Base-by-base conservation (phyloP, 768 basidiomycete genomes). In the Rhizopogon salebrosus region DNA sequence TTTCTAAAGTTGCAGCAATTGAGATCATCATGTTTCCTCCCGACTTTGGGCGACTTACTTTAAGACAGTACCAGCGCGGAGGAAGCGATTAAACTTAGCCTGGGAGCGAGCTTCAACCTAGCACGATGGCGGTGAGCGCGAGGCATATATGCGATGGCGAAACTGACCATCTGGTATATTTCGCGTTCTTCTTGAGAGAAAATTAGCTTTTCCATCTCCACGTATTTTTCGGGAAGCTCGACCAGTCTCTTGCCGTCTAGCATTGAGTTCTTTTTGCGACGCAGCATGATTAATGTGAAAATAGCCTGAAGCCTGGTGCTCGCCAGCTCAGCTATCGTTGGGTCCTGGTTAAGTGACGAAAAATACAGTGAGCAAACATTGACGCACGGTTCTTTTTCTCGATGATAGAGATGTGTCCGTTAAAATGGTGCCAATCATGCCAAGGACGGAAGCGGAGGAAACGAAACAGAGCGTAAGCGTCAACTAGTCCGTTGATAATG, bases 161-260 rank as follows among this genome's bases (percentile, higher is more conserved):
- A 13, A 54, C 64, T 27, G 52, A 76, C 80, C 73, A 78, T 79
- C 7, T 70, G 68, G 58, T 87, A 88, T n/a, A 88, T 76, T 1
- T 80, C 78, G 10, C 79, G 68, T 55, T 89, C 87, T 60, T 87
- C 85, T 22, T 69, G 55, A 0, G 77, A 70, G 60, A 90, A 88
- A 39, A 79, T 72, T 4, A 87, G 71, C 54, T 73, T 75, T 29
- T 75, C 64, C 2, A 87, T 67, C 1, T 73, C 66, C 6, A 84
- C 66, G 2, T 70, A 71, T 67, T 85, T 86, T 13, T 69, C 62
- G 4, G 84, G 85, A 27, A 89, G 71, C 52, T 84, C 78, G 39
- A 89, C 79, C n/a, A 90, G 69, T 20, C 73, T 77, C 63, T 82
- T 80, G 7, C 87, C 88, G 60, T 87, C 83, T 9, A 91, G 69